These are phyloP conservation scores for Chlamydomonas sp. DNA, from an alignment of 139 green algal species.

Conservation along the genomic window DNA sequence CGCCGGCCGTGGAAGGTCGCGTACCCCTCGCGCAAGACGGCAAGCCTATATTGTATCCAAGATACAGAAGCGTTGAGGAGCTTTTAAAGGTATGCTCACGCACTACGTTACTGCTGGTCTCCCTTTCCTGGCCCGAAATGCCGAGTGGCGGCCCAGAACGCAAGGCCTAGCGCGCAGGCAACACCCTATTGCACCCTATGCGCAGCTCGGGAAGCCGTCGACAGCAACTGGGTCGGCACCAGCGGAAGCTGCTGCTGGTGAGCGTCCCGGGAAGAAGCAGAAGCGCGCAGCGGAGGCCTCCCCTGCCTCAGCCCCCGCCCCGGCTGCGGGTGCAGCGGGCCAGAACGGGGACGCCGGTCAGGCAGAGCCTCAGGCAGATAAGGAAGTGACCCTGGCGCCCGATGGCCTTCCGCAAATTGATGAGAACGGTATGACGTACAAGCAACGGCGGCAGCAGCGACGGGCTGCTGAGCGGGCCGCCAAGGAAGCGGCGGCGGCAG, in stretches of 20 bases:
- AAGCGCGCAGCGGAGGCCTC: constrained; percentile 14
- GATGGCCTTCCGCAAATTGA: neutral
- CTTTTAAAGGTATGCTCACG: constrained; percentile 7
- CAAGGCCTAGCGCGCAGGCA: too few relatives aligned
- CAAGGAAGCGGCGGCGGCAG: constrained; percentile 9
- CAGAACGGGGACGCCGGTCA: neutral
- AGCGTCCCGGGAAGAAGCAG: constrained; percentile 32
- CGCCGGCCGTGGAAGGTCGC: neutral
- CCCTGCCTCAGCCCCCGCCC: neutral
- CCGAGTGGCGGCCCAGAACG: too few relatives aligned
- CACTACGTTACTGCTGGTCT: too few relatives aligned
- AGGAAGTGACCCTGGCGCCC: neutral
- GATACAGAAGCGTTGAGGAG: constrained; percentile 20
- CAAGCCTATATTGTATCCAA: constrained; percentile 14
- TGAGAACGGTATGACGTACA: constrained; percentile 32
- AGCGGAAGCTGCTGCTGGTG: neutral
- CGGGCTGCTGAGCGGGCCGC: constrained; percentile 31
- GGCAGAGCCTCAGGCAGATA: neutral
- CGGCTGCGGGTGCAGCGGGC: neutral
- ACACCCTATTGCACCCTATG: too few relatives aligned
- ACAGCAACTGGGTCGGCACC: neutral
- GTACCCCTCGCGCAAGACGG: constrained; percentile 4
- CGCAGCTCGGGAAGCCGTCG: neutral
- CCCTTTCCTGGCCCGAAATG: too few relatives aligned
- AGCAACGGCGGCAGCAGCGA: constrained; percentile 23